phyloP scores from a whole-genome alignment of 257 asterid genomes.

The Ajuga chamaepitys region DNA sequence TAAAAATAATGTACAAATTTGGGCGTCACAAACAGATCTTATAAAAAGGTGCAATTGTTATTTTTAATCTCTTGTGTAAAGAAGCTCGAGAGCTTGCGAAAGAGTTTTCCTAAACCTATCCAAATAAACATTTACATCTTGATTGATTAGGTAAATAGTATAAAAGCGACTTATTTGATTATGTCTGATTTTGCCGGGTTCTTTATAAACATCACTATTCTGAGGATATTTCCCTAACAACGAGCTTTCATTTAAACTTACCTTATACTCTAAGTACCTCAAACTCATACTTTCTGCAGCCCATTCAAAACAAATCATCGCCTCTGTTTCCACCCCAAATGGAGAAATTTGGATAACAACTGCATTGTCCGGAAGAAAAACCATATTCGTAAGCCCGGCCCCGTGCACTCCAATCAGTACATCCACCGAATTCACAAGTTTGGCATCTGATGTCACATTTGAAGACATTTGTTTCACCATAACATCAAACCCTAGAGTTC shows the following conservation, averaged over 20 bases:
- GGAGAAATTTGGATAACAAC: constrained; percentile 47
- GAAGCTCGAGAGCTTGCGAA: not conserved
- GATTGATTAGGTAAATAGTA: constrained; percentile 13
- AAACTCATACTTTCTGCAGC: constrained; percentile 44
- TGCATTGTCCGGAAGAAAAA: constrained; percentile 54
- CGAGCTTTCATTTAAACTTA: constrained; percentile 44
- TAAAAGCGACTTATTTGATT: not conserved
- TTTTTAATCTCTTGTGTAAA: no score
- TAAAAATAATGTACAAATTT: no score
- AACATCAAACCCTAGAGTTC: constrained; percentile 37
- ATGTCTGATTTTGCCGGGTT: not conserved
- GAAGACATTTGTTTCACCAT: constrained; percentile 14
- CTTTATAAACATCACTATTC: not conserved
- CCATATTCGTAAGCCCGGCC: constrained; percentile 72
- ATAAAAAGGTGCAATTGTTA: no score
- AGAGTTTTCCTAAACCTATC: constrained; percentile 19
- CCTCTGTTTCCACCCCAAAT: constrained; percentile 16
- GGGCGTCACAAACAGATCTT: no score
- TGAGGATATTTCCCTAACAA: constrained; percentile 10
- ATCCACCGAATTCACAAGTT: constrained; percentile 41
- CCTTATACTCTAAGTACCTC: constrained; percentile 40
- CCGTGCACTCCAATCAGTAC: constrained; percentile 70
- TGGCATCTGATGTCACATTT: constrained; percentile 15
- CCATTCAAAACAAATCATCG: constrained; percentile 16
- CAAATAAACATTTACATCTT: constrained; percentile 17